Percentiles rank a stretch among this genome's conserved stretches.
Conservation (phyloP, 2,329 filamentous ascomycete species). For the Fusarium drepaniforme region DNA sequence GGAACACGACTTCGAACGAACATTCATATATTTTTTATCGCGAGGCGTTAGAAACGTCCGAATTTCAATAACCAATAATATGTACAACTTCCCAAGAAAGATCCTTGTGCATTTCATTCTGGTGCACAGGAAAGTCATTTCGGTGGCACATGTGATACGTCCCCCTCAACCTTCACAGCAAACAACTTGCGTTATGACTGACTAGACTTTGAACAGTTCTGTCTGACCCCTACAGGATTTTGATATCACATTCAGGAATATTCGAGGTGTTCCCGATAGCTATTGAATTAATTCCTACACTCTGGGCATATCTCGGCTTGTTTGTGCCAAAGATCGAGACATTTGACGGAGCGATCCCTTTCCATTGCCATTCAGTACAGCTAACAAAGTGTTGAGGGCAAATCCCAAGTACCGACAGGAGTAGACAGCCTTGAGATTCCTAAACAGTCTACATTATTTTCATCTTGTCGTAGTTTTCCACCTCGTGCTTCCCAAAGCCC, state of each 20-base stretch:
- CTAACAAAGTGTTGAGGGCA: neutral
- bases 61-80: neutral
- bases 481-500: neutral
- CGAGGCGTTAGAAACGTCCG: neutral
- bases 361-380: neutral
- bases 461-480: neutral
- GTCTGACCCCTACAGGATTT: too few species aligned
- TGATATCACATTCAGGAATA: too few species aligned
- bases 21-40: slow-evolving; percentile 6
- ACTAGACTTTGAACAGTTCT: too few species aligned
- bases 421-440: neutral
- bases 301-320: neutral
- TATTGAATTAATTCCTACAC: neutral
- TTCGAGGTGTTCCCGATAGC: neutral
- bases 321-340: neutral
- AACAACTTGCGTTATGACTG: too few species aligned
- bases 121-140: too few species aligned
- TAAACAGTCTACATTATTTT: neutral
- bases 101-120: too few species aligned
- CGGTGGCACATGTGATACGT: too few species aligned
- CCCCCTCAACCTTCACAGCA: too few species aligned
- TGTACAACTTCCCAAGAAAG: neutral
- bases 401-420: neutral
- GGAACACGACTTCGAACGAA: neutral
- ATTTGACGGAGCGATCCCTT: neutral